phyloP scores from a whole-genome alignment of 208 protist species.

The Endotrypanum monterogeii region DNA sequence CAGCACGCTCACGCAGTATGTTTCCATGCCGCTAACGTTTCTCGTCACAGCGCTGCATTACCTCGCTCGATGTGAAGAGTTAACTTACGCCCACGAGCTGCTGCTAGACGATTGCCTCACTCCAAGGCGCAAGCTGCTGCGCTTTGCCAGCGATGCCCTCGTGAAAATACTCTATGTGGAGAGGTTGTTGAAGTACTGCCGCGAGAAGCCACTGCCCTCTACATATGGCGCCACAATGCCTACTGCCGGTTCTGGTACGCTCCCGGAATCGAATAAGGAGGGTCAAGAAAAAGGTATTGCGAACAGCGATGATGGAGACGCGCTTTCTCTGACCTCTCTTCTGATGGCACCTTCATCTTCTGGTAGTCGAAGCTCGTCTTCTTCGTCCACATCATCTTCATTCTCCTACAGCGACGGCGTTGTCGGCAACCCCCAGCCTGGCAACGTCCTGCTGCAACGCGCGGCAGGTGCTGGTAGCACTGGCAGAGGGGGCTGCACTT shows the following conservation, averaged over 20 bases:
- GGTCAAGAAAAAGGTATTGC: neutral
- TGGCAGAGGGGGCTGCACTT: slow-evolving; percentile 1
- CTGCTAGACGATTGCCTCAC: slow-evolving; percentile 34
- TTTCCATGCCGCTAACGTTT: slow-evolving; percentile 69
- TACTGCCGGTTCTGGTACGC: neutral
- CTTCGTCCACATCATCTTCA: neutral
- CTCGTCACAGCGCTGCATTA: slow-evolving; percentile 55
- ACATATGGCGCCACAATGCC: neutral
- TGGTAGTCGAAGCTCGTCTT: slow-evolving; percentile 3
- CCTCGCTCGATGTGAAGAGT: slow-evolving; percentile 29
- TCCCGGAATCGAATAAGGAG: too few relatives aligned
- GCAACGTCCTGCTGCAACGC: neutral
- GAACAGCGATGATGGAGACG: slow-evolving; percentile 5
- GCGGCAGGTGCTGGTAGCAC: neutral
- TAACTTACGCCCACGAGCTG: slow-evolving; percentile 57
- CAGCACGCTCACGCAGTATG: slow-evolving; percentile 25
- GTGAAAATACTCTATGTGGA: slow-evolving; percentile 72
- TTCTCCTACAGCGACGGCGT: neutral
- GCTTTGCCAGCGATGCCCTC: slow-evolving; percentile 61
- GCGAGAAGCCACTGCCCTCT: slow-evolving; percentile 11
- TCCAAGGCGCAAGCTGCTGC: slow-evolving; percentile 45
- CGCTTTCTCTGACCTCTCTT: slow-evolving; percentile 23
- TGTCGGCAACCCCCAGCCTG: neutral
- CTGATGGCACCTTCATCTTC: slow-evolving; percentile 20
- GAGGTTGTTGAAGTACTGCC: slow-evolving; percentile 44